Conservation (phyloP, 2,329 filamentous ascomycete species). For the Trichoderma guizhouense region DNA sequence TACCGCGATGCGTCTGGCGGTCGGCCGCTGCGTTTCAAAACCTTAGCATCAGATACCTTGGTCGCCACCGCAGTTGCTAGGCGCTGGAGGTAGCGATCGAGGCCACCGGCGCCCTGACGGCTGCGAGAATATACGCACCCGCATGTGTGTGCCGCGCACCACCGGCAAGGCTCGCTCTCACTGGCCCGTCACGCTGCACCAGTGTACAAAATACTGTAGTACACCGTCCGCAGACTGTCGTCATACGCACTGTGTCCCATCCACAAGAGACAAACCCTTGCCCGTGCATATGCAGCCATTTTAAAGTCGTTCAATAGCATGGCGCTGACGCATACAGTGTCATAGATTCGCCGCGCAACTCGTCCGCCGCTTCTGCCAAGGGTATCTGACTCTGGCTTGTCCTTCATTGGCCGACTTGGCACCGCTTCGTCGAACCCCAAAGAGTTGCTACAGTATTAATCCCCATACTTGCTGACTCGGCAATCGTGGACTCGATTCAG, state of each 20-base stretch:
- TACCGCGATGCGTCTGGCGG: not conserved
- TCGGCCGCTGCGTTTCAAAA: not conserved
- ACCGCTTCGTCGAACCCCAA: not conserved
- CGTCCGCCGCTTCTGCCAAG: not conserved
- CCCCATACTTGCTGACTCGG: not conserved
- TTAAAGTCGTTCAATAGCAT: conserved; percentile 4
- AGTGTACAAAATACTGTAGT: not conserved
- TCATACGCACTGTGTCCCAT: not conserved
- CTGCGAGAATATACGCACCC: not conserved
- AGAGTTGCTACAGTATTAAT: not conserved
- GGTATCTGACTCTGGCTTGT: not conserved
- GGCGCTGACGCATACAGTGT: conserved; percentile 6
- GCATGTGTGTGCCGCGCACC: not conserved
- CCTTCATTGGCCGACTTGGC: not conserved
- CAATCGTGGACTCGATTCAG: not conserved
- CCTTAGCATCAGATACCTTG: not conserved
- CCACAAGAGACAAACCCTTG: not conserved
- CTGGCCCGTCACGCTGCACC: not conserved
- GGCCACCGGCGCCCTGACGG: not conserved
- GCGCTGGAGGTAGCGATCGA: not conserved
- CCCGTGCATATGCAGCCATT: conserved; percentile 16
- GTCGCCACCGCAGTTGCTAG: not conserved
- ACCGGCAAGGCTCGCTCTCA: not conserved
- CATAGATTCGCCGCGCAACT: not conserved
- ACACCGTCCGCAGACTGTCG: not conserved